phyloP scores from a whole-genome alignment of 2,329 filamentous ascomycete genomes.

The Knufia fluminis region DNA sequence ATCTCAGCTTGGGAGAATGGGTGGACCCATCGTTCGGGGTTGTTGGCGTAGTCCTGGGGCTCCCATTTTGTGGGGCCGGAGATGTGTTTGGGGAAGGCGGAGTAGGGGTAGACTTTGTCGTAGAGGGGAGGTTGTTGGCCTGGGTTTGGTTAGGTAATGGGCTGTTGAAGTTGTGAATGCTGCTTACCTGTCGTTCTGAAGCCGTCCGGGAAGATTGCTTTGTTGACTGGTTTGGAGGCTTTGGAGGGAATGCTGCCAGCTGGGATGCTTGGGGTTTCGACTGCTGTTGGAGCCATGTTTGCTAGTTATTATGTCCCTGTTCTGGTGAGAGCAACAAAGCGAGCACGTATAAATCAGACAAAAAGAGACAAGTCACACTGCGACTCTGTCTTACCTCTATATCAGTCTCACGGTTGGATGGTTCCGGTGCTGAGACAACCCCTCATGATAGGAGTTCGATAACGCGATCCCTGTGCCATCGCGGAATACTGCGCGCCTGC shows the following conservation, averaged over 20 bases:
- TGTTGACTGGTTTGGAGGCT: constrained; percentile 11
- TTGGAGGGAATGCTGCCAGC: neutral
- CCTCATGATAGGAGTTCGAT: neutral
- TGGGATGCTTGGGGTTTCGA: neutral
- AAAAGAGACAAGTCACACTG: neutral
- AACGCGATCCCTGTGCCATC: neutral
- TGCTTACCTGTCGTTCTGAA: constrained; percentile 42
- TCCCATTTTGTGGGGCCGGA: constrained; percentile 65
- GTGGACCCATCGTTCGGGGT: constrained; percentile 65
- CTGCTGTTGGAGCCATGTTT: neutral
- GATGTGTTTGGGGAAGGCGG: constrained; percentile 61
- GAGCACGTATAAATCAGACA: neutral
- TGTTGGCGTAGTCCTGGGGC: constrained; percentile 52
- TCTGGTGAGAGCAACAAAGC: neutral
- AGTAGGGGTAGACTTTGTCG: constrained; percentile 56
- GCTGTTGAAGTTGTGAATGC: neutral
- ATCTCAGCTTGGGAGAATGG: constrained; percentile 58
- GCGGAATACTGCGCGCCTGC: neutral
- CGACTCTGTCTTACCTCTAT: neutral
- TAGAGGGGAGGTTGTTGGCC: constrained; percentile 65
- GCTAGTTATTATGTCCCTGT: neutral
- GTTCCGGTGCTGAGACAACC: neutral
- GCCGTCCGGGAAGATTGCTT: constrained; percentile 49
- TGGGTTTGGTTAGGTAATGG: constrained; percentile 29
- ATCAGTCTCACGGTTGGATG: neutral